Evolutionary conservation across 2,329 filamentous ascomycete species (phyloP), one percentile per base, ranked within the genome.

Genomic region (Cryphonectria radicalis): DNA sequence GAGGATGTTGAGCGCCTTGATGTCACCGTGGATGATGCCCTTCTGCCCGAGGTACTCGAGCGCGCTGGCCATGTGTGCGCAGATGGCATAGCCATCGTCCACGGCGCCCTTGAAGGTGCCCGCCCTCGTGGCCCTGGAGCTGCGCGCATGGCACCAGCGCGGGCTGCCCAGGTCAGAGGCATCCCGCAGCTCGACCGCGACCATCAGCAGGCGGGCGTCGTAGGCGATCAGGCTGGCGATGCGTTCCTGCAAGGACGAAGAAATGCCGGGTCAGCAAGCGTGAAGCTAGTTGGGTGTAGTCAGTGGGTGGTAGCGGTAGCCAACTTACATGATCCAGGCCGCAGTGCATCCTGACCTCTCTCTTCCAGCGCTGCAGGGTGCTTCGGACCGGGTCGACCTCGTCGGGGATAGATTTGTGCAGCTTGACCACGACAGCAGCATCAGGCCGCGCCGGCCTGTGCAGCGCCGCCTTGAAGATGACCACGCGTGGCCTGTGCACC

Each of bases 1-100:
- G 10, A 63, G 62, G n/a, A 63, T 63, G 42, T 63, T 63, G 5
- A 42, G 35, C 8, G 62, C 63, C 28, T 64, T 64, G 40, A 64
- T 64, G 25, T 64, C 22, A 7, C 32, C 28, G 22, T 64, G 63
- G 32, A 64, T 32, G 32, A 50, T 64, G 40, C 63, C 22, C 22
- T 64, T 46, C 3, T 46, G 14, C n/a, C 32, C 63, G 4, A 64
- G 40, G 42, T 64, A 64, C 5, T 25, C 28, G 40, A 64, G 63
- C 19, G 40, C 63, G 40, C 28, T 32, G 22, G 53, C 17, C 5
- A 57, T 57, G 2, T 57, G 17, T 19, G 17, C 5, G 13, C 22
- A 57, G 53, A 57, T 57, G 1, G 5, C 11, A 8, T 32, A 57
- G 10, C 17, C 53, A 14, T 57, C 22, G 22, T n/a, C 53, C 4